Base-by-base conservation (phyloP, 164 flowering plant genomes). In the Macadamia integrifolia region DNA sequence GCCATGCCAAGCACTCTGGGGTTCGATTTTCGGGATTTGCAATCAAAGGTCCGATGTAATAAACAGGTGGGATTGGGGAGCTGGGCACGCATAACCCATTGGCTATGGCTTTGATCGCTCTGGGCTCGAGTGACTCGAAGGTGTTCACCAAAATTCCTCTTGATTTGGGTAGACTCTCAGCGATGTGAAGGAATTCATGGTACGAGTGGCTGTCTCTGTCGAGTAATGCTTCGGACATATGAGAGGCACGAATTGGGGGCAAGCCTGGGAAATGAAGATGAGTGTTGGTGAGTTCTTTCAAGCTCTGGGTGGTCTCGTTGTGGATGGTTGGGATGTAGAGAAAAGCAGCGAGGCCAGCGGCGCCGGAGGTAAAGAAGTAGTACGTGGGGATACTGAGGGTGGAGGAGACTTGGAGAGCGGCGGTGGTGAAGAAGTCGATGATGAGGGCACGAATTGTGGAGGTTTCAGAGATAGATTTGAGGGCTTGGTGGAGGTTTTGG, bases 321-420 rank as follows among this genome's bases (percentile, higher is more conserved):
- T 81, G 78, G 42, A 83, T 42, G 7, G 65, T 66, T 0, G 86
- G 81, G 0, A 77, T 3, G 72, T 80, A 65, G 18, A 82, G 66
- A 52, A 72, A 50, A 14, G 32, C 23, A n/a, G 78, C 69, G 44
- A 81, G 77, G 9, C 2, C 0, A 18, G 56, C 11, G 6, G 75
- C 84, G 7, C 74, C 74, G 2, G 85, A 80, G 11, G 89, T 73
- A 71, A 69, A 68, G 82, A 63, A 84, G 66, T 64, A 76, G 62
- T 71, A 82, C 14, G 79, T 30, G 23, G 87, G 86, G 75, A 84
- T 82, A 52, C 44, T 9, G 66, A 81, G 80, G 0, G 64, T 28
- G 9, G 58, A 6, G 11, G 85, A 57, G 23, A 78, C 69, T 1
- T 66, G 28, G 5, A 74, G n/a, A 30, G 74, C 64, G 3, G 70